These are phyloP conservation scores for Tinospora cordifolia DNA, from an alignment of 164 flowering plant genomes.

Conservation along the genomic window DNA sequence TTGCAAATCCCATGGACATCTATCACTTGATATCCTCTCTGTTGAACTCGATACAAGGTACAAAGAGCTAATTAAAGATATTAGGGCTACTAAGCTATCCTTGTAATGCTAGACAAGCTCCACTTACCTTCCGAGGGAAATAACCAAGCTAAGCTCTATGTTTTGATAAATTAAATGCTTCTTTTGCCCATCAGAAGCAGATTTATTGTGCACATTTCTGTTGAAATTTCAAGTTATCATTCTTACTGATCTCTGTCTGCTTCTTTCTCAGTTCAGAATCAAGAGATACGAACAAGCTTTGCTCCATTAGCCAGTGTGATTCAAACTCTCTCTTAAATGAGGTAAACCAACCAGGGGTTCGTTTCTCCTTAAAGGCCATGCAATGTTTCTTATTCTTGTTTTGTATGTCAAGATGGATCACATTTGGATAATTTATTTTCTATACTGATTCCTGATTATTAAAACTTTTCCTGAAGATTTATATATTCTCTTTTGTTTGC, in stretches of 20 bases:
- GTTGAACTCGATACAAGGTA: too few relatives aligned
- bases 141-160: neutral
- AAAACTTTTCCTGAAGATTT: too few relatives aligned
- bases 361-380: neutral
- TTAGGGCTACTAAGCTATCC: neutral
- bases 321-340: constrained; percentile 84
- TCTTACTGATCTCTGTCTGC: constrained; percentile 11
- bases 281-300: constrained; percentile 74
- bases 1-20: too few relatives aligned
- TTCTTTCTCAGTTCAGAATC: constrained; percentile 66
- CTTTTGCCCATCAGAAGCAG: neutral
- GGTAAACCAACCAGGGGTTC: constrained; percentile 34
- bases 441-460: too few relatives aligned
- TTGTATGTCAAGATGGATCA: neutral
- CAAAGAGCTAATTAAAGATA: neutral
- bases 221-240: neutral
- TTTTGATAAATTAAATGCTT: neutral
- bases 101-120: neutral
- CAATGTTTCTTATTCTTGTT: neutral
- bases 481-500: too few relatives aligned
- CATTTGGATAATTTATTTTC: neutral
- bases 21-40: too few relatives aligned
- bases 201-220: neutral
- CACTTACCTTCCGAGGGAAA: neutral
- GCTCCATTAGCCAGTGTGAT: constrained; percentile 94